Percentiles rank a stretch among this genome's conserved stretches.
Evolutionary conservation across 2,329 filamentous ascomycete genomes (phyloP).

Genomic region (Talaromyces verruculosus): DNA sequence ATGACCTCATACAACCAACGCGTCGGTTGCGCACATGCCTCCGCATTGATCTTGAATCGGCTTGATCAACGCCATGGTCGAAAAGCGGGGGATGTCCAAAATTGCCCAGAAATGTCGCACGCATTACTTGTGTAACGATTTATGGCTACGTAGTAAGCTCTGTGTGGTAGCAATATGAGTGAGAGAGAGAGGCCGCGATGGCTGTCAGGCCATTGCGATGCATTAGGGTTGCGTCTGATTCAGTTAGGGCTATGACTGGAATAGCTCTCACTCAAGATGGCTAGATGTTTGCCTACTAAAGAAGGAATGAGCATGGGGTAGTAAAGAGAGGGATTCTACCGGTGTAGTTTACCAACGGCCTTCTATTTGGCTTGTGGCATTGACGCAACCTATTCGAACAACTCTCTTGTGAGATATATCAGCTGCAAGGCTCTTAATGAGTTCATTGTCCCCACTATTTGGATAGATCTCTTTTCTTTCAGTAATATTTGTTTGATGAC

Average conservation of each 20-base stretch:
- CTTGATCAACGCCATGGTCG: not conserved
- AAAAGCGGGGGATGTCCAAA: not conserved
- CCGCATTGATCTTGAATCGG: not conserved
- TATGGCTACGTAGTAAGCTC: too few relatives aligned
- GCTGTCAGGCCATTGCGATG: too few relatives aligned
- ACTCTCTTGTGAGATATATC: not conserved
- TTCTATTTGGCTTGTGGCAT: not conserved
- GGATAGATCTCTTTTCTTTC: too few relatives aligned
- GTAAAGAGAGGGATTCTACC: too few relatives aligned
- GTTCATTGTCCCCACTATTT: not conserved
- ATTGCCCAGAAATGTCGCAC: not conserved
- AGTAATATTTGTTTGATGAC: not conserved
- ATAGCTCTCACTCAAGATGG: too few relatives aligned
- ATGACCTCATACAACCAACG: not conserved
- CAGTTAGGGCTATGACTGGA: too few relatives aligned
- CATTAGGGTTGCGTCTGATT: too few relatives aligned
- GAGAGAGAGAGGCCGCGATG: too few relatives aligned
- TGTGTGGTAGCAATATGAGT: too few relatives aligned
- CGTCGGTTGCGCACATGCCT: not conserved
- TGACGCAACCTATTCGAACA: not conserved
- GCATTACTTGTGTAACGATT: too few relatives aligned
- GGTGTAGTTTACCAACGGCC: not conserved
- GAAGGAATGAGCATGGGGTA: too few relatives aligned
- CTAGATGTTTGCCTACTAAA: too few relatives aligned
- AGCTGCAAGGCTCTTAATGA: not conserved